These are phyloP conservation scores for Schizonepeta tenuifolia DNA, from an alignment of 257 asterid genomes.

Conservation along the genomic window DNA sequence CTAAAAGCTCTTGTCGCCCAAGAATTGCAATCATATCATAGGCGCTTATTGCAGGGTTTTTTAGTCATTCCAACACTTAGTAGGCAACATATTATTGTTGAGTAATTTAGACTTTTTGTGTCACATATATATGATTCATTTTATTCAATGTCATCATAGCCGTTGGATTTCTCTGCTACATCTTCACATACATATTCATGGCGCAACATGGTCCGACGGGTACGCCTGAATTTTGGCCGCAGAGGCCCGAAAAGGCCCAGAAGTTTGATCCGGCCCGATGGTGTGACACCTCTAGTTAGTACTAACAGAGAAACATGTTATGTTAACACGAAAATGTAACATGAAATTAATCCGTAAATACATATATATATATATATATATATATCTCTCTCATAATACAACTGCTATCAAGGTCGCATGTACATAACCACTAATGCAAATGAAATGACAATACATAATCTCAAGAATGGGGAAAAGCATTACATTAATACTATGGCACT, in stretches of 20 bases:
- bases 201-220: too few species aligned
- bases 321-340: neutral
- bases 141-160: too few species aligned
- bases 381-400: neutral
- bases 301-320: neutral
- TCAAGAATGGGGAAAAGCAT: neutral
- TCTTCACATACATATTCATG: too few species aligned
- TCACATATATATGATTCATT: neutral
- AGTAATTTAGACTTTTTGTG: neutral
- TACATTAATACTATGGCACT: neutral
- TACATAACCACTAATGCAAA: neutral
- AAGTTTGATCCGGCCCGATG: too few species aligned
- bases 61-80: neutral
- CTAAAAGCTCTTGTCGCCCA: neutral
- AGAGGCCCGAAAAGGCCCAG: too few species aligned
- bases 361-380: too few species aligned
- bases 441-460: neutral
- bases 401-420: neutral
- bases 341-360: neutral
- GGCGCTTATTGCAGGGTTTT: neutral
- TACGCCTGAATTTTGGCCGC: too few species aligned
- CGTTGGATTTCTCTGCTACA: too few species aligned
- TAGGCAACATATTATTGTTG: slow-evolving; percentile 1
- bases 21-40: neutral
- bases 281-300: too few species aligned